Evolutionary conservation across 75 land plant species (phyloP).

Genomic region (Larix kaempferi): DNA sequence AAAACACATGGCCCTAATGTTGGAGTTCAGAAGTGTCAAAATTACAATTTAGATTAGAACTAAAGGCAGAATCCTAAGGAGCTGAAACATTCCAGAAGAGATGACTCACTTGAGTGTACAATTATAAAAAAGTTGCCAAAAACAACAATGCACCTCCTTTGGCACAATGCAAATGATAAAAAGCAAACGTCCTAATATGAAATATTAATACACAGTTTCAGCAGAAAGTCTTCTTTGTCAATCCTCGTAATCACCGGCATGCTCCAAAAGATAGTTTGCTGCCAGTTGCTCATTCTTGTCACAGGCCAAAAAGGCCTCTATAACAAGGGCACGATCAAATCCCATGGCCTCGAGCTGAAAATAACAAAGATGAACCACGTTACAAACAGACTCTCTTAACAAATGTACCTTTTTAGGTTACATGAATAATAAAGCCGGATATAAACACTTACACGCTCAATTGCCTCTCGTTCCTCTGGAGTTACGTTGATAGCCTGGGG

Average conservation of each 20-base stretch:
- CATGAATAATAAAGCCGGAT: background rate
- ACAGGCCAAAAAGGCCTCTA: slow-evolving; percentile 48
- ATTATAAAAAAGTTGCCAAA: too few relatives aligned
- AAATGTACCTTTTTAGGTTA: background rate
- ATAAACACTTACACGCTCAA: slow-evolving; percentile 73
- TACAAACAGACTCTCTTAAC: background rate
- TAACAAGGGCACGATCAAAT: slow-evolving; percentile 39
- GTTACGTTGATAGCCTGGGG: slow-evolving; percentile 86
- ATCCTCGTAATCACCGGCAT: slow-evolving; percentile 40
- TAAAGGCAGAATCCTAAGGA: too few relatives aligned
- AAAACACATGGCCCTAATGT: too few relatives aligned
- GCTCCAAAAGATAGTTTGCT: slow-evolving; percentile 41
- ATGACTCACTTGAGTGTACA: too few relatives aligned
- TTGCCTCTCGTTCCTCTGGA: slow-evolving; percentile 94
- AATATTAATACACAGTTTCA: slow-evolving; percentile 10
- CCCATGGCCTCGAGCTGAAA: slow-evolving; percentile 46
- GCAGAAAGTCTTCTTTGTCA: slow-evolving; percentile 1
- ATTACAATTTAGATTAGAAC: too few relatives aligned
- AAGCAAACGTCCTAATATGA: background rate
- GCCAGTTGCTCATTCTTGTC: slow-evolving; percentile 48
- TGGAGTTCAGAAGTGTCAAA: too few relatives aligned
- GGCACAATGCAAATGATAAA: slow-evolving; percentile 1
- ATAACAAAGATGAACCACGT: slow-evolving; percentile 3
- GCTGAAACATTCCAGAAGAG: too few relatives aligned
- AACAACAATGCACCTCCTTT: background rate